Conservation (phyloP, 2,329 filamentous ascomycete species). For the Bipolaris oryzae region DNA sequence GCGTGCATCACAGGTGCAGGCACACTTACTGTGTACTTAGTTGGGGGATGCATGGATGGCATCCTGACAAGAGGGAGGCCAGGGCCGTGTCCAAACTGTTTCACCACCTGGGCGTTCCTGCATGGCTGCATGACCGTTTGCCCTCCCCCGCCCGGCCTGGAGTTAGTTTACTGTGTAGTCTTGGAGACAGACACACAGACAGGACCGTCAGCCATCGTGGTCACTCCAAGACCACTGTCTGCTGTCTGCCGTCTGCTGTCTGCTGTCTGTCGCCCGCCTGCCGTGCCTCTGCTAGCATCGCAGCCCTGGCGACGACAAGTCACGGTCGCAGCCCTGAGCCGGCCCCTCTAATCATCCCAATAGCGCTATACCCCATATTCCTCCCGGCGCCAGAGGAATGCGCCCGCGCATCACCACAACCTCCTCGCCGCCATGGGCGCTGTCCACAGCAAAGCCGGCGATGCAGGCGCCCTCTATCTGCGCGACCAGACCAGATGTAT, state of each 20-base stretch:
- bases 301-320: conserved; percentile 3
- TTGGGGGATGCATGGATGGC: neutral
- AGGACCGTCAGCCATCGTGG: too few relatives aligned
- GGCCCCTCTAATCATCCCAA: conserved; percentile 20
- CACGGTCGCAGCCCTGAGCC: conserved; percentile 14
- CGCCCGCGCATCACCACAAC: conserved; percentile 32
- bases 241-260: too few relatives aligned
- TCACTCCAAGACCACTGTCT: too few relatives aligned
- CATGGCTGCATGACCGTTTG: neutral
- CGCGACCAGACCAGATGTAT: conserved; percentile 91
- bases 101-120: conserved; percentile 11
- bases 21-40: too few relatives aligned
- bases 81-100: conserved; percentile 5
- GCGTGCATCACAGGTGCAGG: neutral
- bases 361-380: conserved; percentile 41
- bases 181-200: neutral
- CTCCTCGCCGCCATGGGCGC: conserved; percentile 73
- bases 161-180: too few relatives aligned
- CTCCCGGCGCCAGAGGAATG: conserved; percentile 36
- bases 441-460: conserved; percentile 82
- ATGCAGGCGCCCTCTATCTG: conserved; percentile 79
- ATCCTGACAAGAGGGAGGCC: too few relatives aligned
- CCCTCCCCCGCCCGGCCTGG: neutral
- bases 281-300: neutral
- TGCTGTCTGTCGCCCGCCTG: too few relatives aligned